Conservation (phyloP, 257 asterid genomes). For the Salvia rosmarinus region DNA sequence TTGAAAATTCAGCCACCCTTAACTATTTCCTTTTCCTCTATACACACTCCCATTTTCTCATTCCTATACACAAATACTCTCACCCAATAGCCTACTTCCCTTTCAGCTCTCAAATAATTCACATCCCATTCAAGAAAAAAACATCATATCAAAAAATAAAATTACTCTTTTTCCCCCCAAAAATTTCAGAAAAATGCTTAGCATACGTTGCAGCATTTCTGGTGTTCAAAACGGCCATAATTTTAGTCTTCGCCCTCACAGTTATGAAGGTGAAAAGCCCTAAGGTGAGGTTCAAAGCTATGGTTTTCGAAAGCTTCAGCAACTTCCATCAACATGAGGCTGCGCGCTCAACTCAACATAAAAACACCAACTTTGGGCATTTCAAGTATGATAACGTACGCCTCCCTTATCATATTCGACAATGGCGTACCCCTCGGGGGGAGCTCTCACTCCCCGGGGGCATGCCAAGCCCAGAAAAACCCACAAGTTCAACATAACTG, state of each 20-base stretch:
- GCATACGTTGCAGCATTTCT: constrained; percentile 34
- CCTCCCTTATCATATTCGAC: constrained; percentile 29
- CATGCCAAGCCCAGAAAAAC: constrained; percentile 27
- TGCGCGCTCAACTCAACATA: constrained; percentile 28
- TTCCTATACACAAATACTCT: neutral
- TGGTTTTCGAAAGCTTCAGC: constrained; percentile 31
- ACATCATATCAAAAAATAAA: too few relatives aligned
- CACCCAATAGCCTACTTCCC: neutral
- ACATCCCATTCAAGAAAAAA: neutral
- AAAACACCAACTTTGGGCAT: constrained; percentile 41
- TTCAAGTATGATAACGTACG: constrained; percentile 36
- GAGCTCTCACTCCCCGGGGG: constrained; percentile 23
- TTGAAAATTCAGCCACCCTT: neutral
- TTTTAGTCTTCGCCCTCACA: constrained; percentile 26
- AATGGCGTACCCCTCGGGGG: constrained; percentile 27
- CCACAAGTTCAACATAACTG: constrained; percentile 22
- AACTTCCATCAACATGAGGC: constrained; percentile 31
- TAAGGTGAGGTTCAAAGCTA: constrained; percentile 33
- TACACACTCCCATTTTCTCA: neutral
- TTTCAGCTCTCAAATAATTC: neutral
- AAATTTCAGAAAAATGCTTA: constrained; percentile 31
- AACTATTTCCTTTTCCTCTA: neutral
- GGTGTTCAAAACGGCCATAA: constrained; percentile 17
- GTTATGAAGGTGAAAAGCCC: constrained; percentile 31
- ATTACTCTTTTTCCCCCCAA: neutral